Conservation (phyloP, 495 filamentous ascomycete species). For the Hypoxylon subgilvum region DNA sequence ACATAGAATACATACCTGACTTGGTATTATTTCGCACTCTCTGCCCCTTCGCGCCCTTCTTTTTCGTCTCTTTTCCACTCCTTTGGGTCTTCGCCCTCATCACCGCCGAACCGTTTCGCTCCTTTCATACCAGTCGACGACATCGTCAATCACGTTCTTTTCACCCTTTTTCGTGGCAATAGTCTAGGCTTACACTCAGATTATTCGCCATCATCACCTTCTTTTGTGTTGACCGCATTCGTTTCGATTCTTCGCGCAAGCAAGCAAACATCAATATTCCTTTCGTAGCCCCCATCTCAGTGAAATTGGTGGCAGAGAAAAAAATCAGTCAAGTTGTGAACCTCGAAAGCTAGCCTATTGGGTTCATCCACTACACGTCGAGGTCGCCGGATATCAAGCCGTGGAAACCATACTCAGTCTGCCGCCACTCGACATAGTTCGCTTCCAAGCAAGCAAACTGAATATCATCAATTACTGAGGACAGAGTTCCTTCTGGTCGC, state of each 20-base stretch:
- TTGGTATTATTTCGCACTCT: constrained; percentile 2
- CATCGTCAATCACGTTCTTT: constrained; percentile 30
- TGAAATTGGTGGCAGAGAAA: constrained; percentile 21
- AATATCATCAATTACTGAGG: background rate
- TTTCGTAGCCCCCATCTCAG: constrained; percentile 12
- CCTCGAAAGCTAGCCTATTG: background rate
- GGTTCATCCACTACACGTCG: background rate
- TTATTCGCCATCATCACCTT: constrained; percentile 34
- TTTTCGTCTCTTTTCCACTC: constrained; percentile 18
- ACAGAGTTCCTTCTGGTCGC: background rate
- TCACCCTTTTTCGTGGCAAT: constrained; percentile 14
- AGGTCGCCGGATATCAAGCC: constrained; percentile 5
- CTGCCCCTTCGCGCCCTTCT: constrained; percentile 11
- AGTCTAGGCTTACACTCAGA: constrained; percentile 28
- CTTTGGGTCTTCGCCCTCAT: constrained; percentile 4
- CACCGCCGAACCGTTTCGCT: constrained; percentile 32
- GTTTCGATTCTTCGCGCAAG: constrained; percentile 31
- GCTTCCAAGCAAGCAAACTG: background rate
- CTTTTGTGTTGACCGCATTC: constrained; percentile 47
- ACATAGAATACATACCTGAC: constrained; percentile 1
- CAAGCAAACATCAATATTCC: constrained; percentile 22
- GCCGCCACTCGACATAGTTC: background rate
- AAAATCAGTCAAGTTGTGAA: background rate
- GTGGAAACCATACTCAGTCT: background rate
- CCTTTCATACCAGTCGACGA: constrained; percentile 22